Percentiles rank a stretch among this genome's conserved stretches.
These are phyloP conservation scores for Gossypium gossypioides DNA, from an alignment of 441 rosid species.

Conservation along the genomic window DNA sequence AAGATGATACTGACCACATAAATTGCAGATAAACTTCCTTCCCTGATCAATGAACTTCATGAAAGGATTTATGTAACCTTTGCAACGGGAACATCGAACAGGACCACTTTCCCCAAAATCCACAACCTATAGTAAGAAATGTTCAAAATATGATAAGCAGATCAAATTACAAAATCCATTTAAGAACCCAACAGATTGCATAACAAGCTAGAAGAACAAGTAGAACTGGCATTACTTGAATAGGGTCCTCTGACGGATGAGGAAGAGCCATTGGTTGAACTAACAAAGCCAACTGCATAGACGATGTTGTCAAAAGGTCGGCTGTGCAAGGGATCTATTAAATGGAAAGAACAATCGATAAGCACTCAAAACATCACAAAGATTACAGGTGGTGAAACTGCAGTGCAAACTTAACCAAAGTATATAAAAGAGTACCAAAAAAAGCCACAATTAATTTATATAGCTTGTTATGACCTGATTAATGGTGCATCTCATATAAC, in stretches of 20 bases:
- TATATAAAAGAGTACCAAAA: neutral
- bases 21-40: slow-evolving; percentile 71
- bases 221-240: slow-evolving; percentile 39
- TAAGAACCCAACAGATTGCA: neutral
- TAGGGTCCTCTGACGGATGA: slow-evolving; percentile 83
- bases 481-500: slow-evolving; percentile 51
- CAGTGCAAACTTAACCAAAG: neutral
- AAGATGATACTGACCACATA: slow-evolving; percentile 56
- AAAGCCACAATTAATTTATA: neutral
- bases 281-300: slow-evolving; percentile 71
- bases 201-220: slow-evolving; percentile 2
- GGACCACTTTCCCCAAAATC: slow-evolving; percentile 92
- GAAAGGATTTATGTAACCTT: slow-evolving; percentile 81
- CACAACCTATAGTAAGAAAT: slow-evolving; percentile 42
- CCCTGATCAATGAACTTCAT: slow-evolving; percentile 87
- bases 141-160: slow-evolving; percentile 10
- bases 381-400: neutral
- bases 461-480: slow-evolving; percentile 35
- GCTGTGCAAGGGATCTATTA: slow-evolving; percentile 71
- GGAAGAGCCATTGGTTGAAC: slow-evolving; percentile 83
- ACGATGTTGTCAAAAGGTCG: slow-evolving; percentile 72
- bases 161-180: neutral
- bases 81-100: slow-evolving; percentile 83
- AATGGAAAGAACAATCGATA: neutral
- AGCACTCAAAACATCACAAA: neutral